These are phyloP conservation scores for Alternaria incomplexa DNA, from an alignment of 2,329 filamentous ascomycete genomes.

Conservation along the genomic window DNA sequence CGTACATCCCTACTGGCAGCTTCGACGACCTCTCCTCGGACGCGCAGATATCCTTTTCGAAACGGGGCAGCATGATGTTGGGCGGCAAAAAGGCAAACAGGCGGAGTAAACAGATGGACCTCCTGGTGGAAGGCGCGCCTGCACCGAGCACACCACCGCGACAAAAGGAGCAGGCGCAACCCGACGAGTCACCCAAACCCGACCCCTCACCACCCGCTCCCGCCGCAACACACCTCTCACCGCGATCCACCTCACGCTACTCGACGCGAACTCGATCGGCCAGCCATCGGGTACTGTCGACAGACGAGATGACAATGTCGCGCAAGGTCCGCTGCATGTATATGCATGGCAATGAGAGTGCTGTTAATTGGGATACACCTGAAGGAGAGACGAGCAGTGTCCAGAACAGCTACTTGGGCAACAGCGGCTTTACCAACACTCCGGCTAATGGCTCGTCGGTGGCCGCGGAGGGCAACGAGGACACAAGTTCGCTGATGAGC, in stretches of 20 bases:
- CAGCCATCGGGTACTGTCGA: slow-evolving; percentile 61
- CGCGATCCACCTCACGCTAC: slow-evolving; percentile 47
- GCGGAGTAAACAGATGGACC: slow-evolving; percentile 39
- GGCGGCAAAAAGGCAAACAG: slow-evolving; percentile 58
- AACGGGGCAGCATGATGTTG: slow-evolving; percentile 65
- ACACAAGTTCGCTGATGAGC: slow-evolving; percentile 36
- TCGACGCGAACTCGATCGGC: slow-evolving; percentile 43
- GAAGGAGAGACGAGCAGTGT: slow-evolving; percentile 30
- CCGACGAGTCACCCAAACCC: slow-evolving; percentile 13
- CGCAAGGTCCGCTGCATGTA: slow-evolving; percentile 70
- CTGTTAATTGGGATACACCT: slow-evolving; percentile 51
- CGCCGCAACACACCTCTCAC: slow-evolving; percentile 33
- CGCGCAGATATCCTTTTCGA: slow-evolving; percentile 63
- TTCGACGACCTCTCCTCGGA: slow-evolving; percentile 60
- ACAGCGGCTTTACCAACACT: slow-evolving; percentile 28
- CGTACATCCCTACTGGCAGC: slow-evolving; percentile 61
- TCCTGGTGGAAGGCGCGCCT: slow-evolving; percentile 26
- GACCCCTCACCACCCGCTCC: slow-evolving; percentile 25
- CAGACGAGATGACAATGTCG: slow-evolving; percentile 68
- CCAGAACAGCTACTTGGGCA: slow-evolving; percentile 30
- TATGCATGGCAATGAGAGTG: slow-evolving; percentile 64
- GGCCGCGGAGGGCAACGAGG: slow-evolving; percentile 38
- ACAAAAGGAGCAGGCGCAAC: slow-evolving; percentile 20
- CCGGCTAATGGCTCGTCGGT: slow-evolving; percentile 37
- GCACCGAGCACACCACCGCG: slow-evolving; percentile 21